phyloP scores from a whole-genome alignment of 768 basidiomycete species.

The Cantharellus anzutake region DNA sequence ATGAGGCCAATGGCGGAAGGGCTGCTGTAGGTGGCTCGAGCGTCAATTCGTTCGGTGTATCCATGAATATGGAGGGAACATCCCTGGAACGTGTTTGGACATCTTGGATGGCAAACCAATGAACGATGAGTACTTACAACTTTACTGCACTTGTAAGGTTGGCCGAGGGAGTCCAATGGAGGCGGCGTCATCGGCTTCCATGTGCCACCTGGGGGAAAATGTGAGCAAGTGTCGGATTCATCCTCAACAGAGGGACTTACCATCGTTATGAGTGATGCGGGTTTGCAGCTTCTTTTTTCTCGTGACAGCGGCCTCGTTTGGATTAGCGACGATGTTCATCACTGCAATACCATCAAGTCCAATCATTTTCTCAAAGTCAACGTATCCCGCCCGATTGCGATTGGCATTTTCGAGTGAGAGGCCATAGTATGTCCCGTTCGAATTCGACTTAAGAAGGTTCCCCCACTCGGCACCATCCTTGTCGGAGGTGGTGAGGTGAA shows the following conservation, averaged over 20 bases:
- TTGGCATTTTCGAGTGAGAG: constrained; percentile 77
- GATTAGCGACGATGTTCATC: constrained; percentile 76
- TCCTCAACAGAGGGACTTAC: constrained; percentile 22
- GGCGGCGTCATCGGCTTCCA: constrained; percentile 81
- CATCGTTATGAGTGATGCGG: constrained; percentile 92
- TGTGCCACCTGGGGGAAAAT: constrained; percentile 38
- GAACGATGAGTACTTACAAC: constrained; percentile 28
- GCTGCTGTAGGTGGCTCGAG: constrained; percentile 82
- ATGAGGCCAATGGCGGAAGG: constrained; percentile 83
- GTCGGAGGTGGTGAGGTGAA: constrained; percentile 88
- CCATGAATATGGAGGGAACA: constrained; percentile 88
- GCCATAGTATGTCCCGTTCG: constrained; percentile 93
- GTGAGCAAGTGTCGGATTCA: constrained; percentile 2
- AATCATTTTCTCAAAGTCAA: constrained; percentile 96
- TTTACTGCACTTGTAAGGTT: constrained; percentile 44
- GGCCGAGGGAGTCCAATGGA: constrained; percentile 49
- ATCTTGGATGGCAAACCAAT: not conserved
- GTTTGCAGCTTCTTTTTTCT: constrained; percentile 62
- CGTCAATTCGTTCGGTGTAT: constrained; percentile 82
- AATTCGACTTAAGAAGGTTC: constrained; percentile 87
- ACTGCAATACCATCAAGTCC: constrained; percentile 92
- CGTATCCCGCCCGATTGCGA: constrained; percentile 69
- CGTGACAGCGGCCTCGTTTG: constrained; percentile 49
- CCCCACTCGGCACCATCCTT: constrained; percentile 64
- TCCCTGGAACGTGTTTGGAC: constrained; percentile 26